phyloP scores from a whole-genome alignment of 2,329 filamentous ascomycete species.

The Exophiala aquamarina region DNA sequence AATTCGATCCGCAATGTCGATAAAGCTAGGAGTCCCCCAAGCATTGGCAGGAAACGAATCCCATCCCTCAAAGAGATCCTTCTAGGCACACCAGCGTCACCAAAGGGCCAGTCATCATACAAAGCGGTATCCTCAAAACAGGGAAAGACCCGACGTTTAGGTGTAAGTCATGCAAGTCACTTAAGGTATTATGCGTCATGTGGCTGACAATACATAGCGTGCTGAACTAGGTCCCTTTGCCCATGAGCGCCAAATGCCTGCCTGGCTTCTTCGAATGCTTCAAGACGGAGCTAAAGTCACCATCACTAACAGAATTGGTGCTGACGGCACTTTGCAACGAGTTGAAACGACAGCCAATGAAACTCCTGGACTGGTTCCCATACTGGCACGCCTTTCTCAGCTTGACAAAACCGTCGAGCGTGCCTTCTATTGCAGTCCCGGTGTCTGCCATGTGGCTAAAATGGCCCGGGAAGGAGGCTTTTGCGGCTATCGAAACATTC shows the following conservation, averaged over 20 bases:
- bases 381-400: slow-evolving; percentile 63
- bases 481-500: slow-evolving; percentile 93
- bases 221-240: slow-evolving; percentile 70
- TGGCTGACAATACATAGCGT: slow-evolving; percentile 34
- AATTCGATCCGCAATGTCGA: slow-evolving; percentile 30
- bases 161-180: slow-evolving; percentile 10
- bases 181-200: not conserved
- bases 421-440: slow-evolving; percentile 77
- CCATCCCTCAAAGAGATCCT: slow-evolving; percentile 28
- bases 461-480: slow-evolving; percentile 82
- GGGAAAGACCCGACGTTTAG: slow-evolving; percentile 30
- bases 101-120: slow-evolving; percentile 15
- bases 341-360: slow-evolving; percentile 49
- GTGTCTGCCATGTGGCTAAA: slow-evolving; percentile 78
- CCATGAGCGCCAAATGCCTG: slow-evolving; percentile 72
- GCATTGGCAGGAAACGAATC: slow-evolving; percentile 17
- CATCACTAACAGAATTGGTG: slow-evolving; percentile 51
- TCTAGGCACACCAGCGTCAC: slow-evolving; percentile 18
- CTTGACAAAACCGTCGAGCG: slow-evolving; percentile 64
- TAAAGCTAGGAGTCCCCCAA: slow-evolving; percentile 18
- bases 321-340: slow-evolving; percentile 44
- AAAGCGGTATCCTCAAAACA: slow-evolving; percentile 31
- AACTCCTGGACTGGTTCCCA: slow-evolving; percentile 57
- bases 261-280: slow-evolving; percentile 64
- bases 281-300: slow-evolving; percentile 58